phyloP scores from a whole-genome alignment of 768 basidiomycete genomes.

The Phaeolepiota aurea region DNA sequence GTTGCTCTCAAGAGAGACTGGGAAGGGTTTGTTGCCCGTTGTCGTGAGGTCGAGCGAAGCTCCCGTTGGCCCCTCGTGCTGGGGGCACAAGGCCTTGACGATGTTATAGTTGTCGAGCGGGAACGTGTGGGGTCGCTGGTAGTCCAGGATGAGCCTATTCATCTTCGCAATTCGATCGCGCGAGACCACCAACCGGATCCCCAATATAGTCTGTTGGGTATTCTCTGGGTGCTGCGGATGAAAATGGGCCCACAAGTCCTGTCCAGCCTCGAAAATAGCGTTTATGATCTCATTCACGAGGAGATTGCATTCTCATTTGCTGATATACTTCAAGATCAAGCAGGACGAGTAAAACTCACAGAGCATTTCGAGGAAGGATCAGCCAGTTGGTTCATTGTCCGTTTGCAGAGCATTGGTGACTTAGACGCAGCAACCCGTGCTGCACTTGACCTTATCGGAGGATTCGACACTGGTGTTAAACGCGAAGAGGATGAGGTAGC shows the following conservation, averaged over 20 bases:
- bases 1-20: slow-evolving; percentile 84
- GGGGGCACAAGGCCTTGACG: slow-evolving; percentile 34
- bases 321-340: slow-evolving; percentile 67
- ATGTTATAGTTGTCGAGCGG: slow-evolving; percentile 62
- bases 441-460: slow-evolving; percentile 63
- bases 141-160: slow-evolving; percentile 59
- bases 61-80: slow-evolving; percentile 75
- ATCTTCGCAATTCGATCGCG: slow-evolving; percentile 41
- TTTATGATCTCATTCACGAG: slow-evolving; percentile 62
- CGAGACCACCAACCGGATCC: slow-evolving; percentile 36
- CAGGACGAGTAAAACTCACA: slow-evolving; percentile 40
- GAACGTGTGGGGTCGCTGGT: slow-evolving; percentile 65
- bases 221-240: slow-evolving; percentile 54
- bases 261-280: slow-evolving; percentile 46
- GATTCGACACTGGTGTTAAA: slow-evolving; percentile 65
- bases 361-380: slow-evolving; percentile 53
- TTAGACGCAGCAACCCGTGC: slow-evolving; percentile 46
- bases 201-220: slow-evolving; percentile 48
- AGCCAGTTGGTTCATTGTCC: slow-evolving; percentile 51
- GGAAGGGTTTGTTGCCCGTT: slow-evolving; percentile 91
- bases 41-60: slow-evolving; percentile 82
- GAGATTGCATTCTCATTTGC: slow-evolving; percentile 72
- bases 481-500: slow-evolving; percentile 68
- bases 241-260: slow-evolving; percentile 53
- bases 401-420: slow-evolving; percentile 48